Evolutionary conservation across 129 eudicot genomes (phyloP), one percentile per base, ranked within the genome.

Genomic region (Sambucus nigra): DNA sequence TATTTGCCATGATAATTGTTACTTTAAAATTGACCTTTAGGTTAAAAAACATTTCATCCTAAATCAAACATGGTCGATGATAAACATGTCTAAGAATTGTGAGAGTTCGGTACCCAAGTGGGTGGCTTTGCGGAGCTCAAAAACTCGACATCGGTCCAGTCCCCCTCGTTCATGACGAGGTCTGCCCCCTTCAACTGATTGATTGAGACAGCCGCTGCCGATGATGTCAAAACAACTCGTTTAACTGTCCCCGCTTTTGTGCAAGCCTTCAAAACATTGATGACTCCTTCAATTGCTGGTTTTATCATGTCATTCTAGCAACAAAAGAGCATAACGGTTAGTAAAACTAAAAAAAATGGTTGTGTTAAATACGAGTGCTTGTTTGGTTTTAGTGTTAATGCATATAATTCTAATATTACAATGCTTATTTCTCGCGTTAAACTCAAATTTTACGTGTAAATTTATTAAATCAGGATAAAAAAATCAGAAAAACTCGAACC

Each of bases 291-390:
- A 28, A 73, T 68, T 10, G 73, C 78, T 25, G 78, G 78, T 59
- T 66, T 73, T 12, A 73, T 73, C 78, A 73, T 73, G 39, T 73
- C 73, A 45, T 73, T 73, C 78, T 73, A 47, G 38, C 35, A 15
- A 33, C 0, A 48, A 10, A 18, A 11, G 2, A 4, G n/a, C n/a
- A n/a, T n/a, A n/a, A n/a, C n/a, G n/a, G 5, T 5, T 24, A 0
- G 35, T 18, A 51, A 7, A 35, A 35, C 42, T 7, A 35, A 35
- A 35, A 35, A 35, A 35, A 3, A 35, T 35, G 42, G 42, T 2
- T 35, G 8, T 35, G 42, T 35, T 15, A 35, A 3, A 35, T n/a
- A n/a, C n/a, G 13, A 35, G 42, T 2, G 13, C 12, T 35, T 15
- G 13, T 3, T 7, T 35, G 1, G 42, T 35, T 35, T 35, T 35